Percentiles rank a stretch among this genome's conserved stretches.
Conservation (phyloP, 345 rosid species). For the Streptanthus diversifolius region DNA sequence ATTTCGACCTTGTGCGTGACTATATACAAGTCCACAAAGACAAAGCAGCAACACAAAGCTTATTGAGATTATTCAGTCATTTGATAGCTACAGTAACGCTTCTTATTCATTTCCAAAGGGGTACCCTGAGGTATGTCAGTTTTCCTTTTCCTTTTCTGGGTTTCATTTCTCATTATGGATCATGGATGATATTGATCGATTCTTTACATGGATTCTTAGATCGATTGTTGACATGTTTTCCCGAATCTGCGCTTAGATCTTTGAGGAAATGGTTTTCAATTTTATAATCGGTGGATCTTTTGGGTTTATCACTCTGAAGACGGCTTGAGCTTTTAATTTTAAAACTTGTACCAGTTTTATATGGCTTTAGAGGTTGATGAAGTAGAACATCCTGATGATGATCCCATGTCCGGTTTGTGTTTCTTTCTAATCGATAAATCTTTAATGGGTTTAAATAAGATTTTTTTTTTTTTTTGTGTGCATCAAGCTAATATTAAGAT, state of each 20-base stretch:
- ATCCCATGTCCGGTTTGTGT: neutral
- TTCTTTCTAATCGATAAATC: neutral
- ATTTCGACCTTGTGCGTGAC: neutral
- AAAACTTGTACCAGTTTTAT: neutral
- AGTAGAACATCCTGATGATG: neutral
- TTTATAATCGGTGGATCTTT: slow-evolving; percentile 3
- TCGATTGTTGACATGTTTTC: neutral
- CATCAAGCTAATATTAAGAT: neutral
- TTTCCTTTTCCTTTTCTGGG: neutral
- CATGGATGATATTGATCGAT: neutral
- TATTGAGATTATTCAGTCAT: neutral
- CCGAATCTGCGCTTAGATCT: slow-evolving; percentile 13
- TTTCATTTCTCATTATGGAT: neutral
- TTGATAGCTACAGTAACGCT: neutral
- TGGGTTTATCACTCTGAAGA: neutral
- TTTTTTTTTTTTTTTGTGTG: neutral
- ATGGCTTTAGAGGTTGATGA: neutral
- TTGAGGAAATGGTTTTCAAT: neutral
- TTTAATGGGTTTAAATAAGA: neutral
- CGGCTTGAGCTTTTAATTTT: neutral
- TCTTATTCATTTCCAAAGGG: slow-evolving; percentile 22
- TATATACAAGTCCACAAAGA: neutral
- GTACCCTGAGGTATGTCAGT: slow-evolving; percentile 45
- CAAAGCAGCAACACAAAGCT: neutral
- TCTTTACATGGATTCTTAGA: neutral